Evolutionary conservation across 2,329 filamentous ascomycete species (phyloP).

Genomic region (Hypoxylon sp.): DNA sequence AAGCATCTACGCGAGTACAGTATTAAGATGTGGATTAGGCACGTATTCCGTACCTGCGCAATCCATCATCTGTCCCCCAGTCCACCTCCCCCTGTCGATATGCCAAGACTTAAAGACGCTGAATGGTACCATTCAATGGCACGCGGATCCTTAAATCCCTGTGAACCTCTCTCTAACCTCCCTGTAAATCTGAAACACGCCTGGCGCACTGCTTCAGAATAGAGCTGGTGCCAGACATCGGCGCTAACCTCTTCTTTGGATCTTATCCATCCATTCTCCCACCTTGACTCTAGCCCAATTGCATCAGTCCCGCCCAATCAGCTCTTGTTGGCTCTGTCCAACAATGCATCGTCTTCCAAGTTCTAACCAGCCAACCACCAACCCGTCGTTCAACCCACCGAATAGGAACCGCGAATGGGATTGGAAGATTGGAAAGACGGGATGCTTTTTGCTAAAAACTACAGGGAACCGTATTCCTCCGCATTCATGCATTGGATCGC

Average conservation of each 20-base stretch:
- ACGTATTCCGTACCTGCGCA: conserved; percentile 37
- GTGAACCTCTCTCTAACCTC: conserved; percentile 44
- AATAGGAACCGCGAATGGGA: conserved; percentile 3
- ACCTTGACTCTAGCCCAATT: conserved; percentile 29
- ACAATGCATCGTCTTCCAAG: conserved; percentile 26
- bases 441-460: conserved; percentile 2
- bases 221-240: conserved; percentile 53
- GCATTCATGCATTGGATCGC: conserved; percentile 28
- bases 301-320: conserved; percentile 43
- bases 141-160: conserved; percentile 44
- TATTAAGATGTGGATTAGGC: neutral
- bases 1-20: conserved; percentile 9
- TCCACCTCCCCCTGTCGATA: conserved; percentile 29
- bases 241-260: conserved; percentile 52
- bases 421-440: neutral
- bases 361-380: conserved; percentile 20
- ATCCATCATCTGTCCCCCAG: conserved; percentile 27
- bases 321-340: conserved; percentile 28
- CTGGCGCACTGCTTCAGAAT: conserved; percentile 65
- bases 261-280: conserved; percentile 45
- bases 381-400: conserved; percentile 7
- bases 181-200: conserved; percentile 63
- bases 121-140: conserved; percentile 32
- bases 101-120: conserved; percentile 37
- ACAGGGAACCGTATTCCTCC: conserved; percentile 31